These are phyloP conservation scores for Talaromyces sp. DNA, from an alignment of 2,329 filamentous ascomycete species.

Conservation along the genomic window DNA sequence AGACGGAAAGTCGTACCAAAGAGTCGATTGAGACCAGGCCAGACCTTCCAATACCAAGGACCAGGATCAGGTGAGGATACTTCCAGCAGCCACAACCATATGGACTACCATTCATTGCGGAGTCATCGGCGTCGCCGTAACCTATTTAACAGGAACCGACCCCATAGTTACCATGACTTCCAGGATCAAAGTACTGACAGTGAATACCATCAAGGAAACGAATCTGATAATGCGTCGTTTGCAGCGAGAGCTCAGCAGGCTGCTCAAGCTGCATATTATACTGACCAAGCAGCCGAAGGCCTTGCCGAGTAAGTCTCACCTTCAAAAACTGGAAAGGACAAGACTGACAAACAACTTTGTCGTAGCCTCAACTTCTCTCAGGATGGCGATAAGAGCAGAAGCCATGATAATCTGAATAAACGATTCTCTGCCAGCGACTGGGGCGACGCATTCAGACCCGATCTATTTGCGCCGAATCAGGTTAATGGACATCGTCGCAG, in stretches of 20 bases:
- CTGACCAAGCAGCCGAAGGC: constrained; percentile 1
- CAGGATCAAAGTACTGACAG: constrained; percentile 25
- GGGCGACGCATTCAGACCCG: constrained; percentile 35
- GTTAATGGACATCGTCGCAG: constrained; percentile 21
- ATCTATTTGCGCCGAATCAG: constrained; percentile 33
- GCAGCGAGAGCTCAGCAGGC: constrained; percentile 8
- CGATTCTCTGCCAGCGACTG: constrained; percentile 41
- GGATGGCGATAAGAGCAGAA: constrained; percentile 29
- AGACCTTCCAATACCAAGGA: constrained; percentile 25
- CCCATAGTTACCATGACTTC: constrained; percentile 17
- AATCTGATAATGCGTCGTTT: constrained; percentile 23
- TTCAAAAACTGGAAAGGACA: background rate
- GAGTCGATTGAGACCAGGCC: constrained; percentile 30
- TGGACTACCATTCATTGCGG: constrained; percentile 11
- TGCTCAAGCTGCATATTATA: background rate
- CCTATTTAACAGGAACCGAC: constrained; percentile 19
- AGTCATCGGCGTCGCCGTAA: constrained; percentile 11
- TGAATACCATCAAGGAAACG: constrained; percentile 24
- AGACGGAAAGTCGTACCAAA: constrained; percentile 41
- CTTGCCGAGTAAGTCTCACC: background rate
- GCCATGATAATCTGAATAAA: constrained; percentile 31
- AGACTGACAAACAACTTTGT: background rate
- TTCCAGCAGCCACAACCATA: constrained; percentile 15
- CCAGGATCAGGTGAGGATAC: constrained; percentile 30
- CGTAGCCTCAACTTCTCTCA: constrained; percentile 3